Conservation (phyloP, 1,139 yeast species). For the Taiozyma sp. region DNA sequence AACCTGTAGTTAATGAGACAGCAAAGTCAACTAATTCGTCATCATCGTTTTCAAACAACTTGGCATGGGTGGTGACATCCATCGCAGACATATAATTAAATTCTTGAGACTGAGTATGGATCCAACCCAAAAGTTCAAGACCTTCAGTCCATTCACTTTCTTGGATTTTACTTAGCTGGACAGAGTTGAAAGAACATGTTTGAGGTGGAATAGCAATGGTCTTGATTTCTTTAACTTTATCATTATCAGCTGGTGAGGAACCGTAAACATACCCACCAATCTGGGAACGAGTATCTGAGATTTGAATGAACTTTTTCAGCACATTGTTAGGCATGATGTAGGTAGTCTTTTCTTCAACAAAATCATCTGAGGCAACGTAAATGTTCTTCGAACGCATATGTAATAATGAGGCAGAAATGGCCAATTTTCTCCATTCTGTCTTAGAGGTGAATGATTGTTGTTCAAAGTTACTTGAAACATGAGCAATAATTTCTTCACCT, state of each 20-base stretch:
- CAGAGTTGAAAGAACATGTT: slow-evolving; percentile 64
- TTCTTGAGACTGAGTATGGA: slow-evolving; percentile 74
- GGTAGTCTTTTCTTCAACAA: slow-evolving; percentile 52
- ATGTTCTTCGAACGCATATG: slow-evolving; percentile 75
- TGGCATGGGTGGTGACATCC: slow-evolving; percentile 64
- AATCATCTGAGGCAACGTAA: slow-evolving; percentile 61
- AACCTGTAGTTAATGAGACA: slow-evolving; percentile 79
- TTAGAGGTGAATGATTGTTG: slow-evolving; percentile 79
- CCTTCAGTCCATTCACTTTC: slow-evolving; percentile 38
- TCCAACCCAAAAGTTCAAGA: slow-evolving; percentile 71
- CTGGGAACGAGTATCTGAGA: slow-evolving; percentile 79
- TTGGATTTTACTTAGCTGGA: slow-evolving; percentile 59
- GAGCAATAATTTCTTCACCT: slow-evolving; percentile 94
- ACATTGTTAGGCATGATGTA: slow-evolving; percentile 81
- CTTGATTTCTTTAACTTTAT: slow-evolving; percentile 70
- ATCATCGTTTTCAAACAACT: slow-evolving; percentile 30
- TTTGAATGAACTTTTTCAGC: slow-evolving; percentile 70
- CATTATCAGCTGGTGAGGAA: slow-evolving; percentile 62
- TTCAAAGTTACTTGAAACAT: slow-evolving; percentile 87
- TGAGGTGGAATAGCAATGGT: slow-evolving; percentile 86
- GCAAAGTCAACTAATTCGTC: slow-evolving; percentile 51
- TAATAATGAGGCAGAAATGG: slow-evolving; percentile 71
- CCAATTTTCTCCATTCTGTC: slow-evolving; percentile 89
- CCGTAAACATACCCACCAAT: slow-evolving; percentile 84
- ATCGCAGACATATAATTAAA: slow-evolving; percentile 56